phyloP scores from a whole-genome alignment of 208 protist genomes.

The Jaenimonas drosophilae region DNA sequence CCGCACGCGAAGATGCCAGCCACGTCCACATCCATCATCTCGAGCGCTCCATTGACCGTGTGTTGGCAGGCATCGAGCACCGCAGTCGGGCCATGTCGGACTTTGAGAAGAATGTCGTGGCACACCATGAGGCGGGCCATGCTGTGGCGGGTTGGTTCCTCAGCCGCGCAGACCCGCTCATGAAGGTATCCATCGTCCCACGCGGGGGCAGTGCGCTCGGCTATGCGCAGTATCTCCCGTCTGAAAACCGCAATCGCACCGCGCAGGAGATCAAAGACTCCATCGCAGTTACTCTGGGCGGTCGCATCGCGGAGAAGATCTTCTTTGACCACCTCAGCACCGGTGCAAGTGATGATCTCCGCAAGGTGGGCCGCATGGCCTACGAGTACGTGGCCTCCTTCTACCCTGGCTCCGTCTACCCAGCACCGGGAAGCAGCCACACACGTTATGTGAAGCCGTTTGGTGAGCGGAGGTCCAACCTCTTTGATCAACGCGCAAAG shows the following conservation, averaged over 20 bases:
- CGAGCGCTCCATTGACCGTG: slow-evolving; percentile 92
- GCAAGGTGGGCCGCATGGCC: slow-evolving; percentile 92
- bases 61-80: slow-evolving; percentile 95
- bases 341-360: slow-evolving; percentile 93
- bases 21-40: slow-evolving; percentile 83
- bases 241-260: slow-evolving; percentile 89
- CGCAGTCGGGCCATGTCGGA: slow-evolving; percentile 68
- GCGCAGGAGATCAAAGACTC: slow-evolving; percentile 89
- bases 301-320: slow-evolving; percentile 87
- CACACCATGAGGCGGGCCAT: slow-evolving; percentile 98
- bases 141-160: slow-evolving; percentile 97
- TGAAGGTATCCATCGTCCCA: slow-evolving; percentile 98
- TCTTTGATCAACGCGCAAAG: slow-evolving; percentile 87
- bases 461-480: slow-evolving; percentile 58
- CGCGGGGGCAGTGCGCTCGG: slow-evolving; percentile 91
- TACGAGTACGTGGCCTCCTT: slow-evolving; percentile 87
- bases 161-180: slow-evolving; percentile 92
- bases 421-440: slow-evolving; percentile 37
- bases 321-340: slow-evolving; percentile 92
- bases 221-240: slow-evolving; percentile 97
- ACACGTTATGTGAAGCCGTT: slow-evolving; percentile 86
- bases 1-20: slow-evolving; percentile 57
- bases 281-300: slow-evolving; percentile 94
- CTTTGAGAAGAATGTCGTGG: slow-evolving; percentile 91
- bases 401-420: slow-evolving; percentile 53